Conservation (phyloP, 2,329 filamentous ascomycete species). For the Sarocladiaceae sp. region DNA sequence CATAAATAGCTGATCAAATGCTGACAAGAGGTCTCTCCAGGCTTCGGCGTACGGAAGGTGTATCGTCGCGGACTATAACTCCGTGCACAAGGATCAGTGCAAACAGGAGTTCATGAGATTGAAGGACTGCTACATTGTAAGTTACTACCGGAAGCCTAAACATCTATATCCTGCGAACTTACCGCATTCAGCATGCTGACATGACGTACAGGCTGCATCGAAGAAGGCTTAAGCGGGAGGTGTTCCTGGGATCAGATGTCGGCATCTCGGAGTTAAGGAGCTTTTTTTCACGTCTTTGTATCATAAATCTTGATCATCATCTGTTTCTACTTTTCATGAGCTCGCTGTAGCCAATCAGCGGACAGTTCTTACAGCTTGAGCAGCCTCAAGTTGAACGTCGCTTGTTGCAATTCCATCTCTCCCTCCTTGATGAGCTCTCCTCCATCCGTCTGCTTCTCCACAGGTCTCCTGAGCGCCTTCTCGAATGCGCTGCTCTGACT, state of each 20-base stretch:
- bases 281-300: background rate
- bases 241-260: background rate
- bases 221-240: constrained; percentile 15
- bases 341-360: background rate
- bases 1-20: no score
- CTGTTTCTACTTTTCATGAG: background rate
- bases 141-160: constrained; percentile 22
- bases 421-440: constrained; percentile 65
- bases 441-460: constrained; percentile 43
- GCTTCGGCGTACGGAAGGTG: constrained; percentile 85
- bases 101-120: constrained; percentile 74
- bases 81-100: constrained; percentile 88
- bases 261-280: background rate
- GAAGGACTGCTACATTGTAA: constrained; percentile 82
- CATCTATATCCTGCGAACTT: background rate
- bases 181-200: background rate
- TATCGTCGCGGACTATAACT: constrained; percentile 82
- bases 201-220: constrained; percentile 18
- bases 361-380: constrained; percentile 54
- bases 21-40: constrained; percentile 38
- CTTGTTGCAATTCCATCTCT: constrained; percentile 79
- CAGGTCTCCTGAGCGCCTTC: constrained; percentile 68
- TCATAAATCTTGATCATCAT: no score
- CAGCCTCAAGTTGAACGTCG: constrained; percentile 70
- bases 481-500: constrained; percentile 63